Evolutionary conservation across 2,329 filamentous ascomycete species (phyloP).

Genomic region (Coniella lustricola): DNA sequence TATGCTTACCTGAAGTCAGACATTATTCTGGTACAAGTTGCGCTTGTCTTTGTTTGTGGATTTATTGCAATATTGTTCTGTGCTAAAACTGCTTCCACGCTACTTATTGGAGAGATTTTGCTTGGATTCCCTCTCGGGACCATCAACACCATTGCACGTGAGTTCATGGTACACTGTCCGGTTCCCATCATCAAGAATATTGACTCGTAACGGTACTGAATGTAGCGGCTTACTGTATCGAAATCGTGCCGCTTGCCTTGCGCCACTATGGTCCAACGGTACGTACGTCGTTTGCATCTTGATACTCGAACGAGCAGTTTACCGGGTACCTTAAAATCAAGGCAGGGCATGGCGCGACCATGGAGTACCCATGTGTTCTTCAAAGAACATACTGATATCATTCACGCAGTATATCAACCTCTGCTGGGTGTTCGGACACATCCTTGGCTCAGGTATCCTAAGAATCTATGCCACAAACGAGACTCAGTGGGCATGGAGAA

Average conservation of each 20-base stretch:
- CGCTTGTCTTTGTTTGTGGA: background rate
- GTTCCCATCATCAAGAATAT: too few species aligned
- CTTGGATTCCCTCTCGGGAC: constrained; percentile 1
- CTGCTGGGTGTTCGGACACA: constrained; percentile 2
- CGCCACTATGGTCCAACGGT: constrained; percentile 4
- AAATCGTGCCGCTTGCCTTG: background rate
- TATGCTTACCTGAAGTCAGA: background rate
- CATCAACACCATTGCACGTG: constrained; percentile 6
- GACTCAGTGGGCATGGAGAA: constrained; percentile 1
- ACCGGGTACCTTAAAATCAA: too few species aligned
- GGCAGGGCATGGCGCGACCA: too few species aligned
- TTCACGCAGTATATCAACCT: constrained; percentile 1
- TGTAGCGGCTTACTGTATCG: constrained; percentile 2
- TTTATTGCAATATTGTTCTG: background rate
- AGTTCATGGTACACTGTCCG: too few species aligned
- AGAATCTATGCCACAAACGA: background rate
- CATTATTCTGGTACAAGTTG: background rate
- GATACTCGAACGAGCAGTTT: too few species aligned
- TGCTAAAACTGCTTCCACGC: background rate
- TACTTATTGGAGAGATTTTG: constrained; percentile 1
- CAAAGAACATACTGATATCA: too few species aligned
- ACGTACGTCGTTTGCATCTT: too few species aligned
- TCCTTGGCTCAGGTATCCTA: background rate
- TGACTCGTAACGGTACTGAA: background rate
- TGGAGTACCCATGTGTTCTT: too few species aligned